Percentiles rank a stretch among this genome's conserved stretches.
phyloP scores from a whole-genome alignment of 176 grass and related monocot genomes.

The Stipa capillata region DNA sequence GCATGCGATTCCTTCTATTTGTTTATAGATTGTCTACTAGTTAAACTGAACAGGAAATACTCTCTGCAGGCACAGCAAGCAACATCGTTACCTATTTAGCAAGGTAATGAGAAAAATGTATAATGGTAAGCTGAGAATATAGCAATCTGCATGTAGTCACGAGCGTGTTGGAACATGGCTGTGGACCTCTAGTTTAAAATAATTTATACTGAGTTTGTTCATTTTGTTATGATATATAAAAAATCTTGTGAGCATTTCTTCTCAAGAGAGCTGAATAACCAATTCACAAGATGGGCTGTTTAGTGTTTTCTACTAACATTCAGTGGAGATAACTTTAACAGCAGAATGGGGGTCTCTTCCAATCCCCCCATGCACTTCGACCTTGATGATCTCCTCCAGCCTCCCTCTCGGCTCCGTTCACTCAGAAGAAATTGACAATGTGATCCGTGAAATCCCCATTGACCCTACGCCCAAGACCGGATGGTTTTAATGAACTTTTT shows the following conservation, averaged over 20 bases:
- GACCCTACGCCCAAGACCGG: too few relatives aligned
- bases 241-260: background rate
- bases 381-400: too few relatives aligned
- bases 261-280: background rate
- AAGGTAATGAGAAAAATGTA: slow-evolving; percentile 38
- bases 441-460: too few relatives aligned
- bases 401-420: too few relatives aligned
- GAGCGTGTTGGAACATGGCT: background rate
- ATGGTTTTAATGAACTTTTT: too few relatives aligned
- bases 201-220: background rate
- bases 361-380: too few relatives aligned
- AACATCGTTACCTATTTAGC: slow-evolving; percentile 96
- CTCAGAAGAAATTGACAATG: too few relatives aligned
- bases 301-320: background rate
- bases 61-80: slow-evolving; percentile 79
- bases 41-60: slow-evolving; percentile 23
- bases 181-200: background rate
- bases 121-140: background rate
- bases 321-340: too few relatives aligned
- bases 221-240: background rate
- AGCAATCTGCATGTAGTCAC: background rate
- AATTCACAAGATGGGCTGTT: background rate
- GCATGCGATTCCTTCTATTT: background rate
- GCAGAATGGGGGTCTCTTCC: too few relatives aligned
- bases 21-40: background rate